Conservation (phyloP, 805 yeast genomes). For the Lipomyces sp. region DNA sequence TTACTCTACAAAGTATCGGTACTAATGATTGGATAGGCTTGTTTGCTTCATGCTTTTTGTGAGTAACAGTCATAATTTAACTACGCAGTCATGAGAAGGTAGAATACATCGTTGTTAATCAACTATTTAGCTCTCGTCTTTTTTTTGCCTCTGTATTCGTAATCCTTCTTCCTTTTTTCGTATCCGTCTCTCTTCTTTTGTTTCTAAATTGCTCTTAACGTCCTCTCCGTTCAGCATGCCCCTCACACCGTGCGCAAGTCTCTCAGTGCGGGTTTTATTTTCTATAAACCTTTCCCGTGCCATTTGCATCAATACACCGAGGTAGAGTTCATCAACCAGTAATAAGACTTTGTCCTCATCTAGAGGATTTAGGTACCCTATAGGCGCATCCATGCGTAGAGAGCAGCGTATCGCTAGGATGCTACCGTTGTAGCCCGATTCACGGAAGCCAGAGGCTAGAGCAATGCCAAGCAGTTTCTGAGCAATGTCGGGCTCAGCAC, state of each 20-base stretch:
- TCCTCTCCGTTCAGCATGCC: not conserved
- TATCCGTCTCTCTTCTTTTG: slow-evolving; percentile 8
- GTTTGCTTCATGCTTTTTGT: no score
- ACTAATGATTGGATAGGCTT: no score
- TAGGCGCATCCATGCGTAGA: slow-evolving; percentile 71
- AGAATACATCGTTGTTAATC: no score
- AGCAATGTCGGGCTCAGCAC: slow-evolving; percentile 60
- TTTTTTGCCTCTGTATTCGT: not conserved
- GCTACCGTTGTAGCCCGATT: slow-evolving; percentile 80
- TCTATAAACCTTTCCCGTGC: slow-evolving; percentile 64
- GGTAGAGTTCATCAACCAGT: slow-evolving; percentile 53
- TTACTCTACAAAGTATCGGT: slow-evolving; percentile 32
- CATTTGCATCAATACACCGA: slow-evolving; percentile 51
- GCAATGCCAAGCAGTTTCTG: slow-evolving; percentile 63
- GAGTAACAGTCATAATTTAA: no score
- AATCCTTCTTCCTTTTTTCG: slow-evolving; percentile 11
- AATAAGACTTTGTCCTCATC: slow-evolving; percentile 24
- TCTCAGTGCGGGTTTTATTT: slow-evolving; percentile 54
- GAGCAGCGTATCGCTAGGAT: slow-evolving; percentile 75
- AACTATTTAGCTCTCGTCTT: not conserved
- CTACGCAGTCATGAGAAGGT: no score
- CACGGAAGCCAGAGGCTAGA: slow-evolving; percentile 82
- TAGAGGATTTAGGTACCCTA: slow-evolving; percentile 51
- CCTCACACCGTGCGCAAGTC: slow-evolving; percentile 9
- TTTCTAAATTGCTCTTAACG: not conserved